These are phyloP conservation scores for Neofusicoccum sp. DNA, from an alignment of 2,329 filamentous ascomycete species.

Conservation along the genomic window DNA sequence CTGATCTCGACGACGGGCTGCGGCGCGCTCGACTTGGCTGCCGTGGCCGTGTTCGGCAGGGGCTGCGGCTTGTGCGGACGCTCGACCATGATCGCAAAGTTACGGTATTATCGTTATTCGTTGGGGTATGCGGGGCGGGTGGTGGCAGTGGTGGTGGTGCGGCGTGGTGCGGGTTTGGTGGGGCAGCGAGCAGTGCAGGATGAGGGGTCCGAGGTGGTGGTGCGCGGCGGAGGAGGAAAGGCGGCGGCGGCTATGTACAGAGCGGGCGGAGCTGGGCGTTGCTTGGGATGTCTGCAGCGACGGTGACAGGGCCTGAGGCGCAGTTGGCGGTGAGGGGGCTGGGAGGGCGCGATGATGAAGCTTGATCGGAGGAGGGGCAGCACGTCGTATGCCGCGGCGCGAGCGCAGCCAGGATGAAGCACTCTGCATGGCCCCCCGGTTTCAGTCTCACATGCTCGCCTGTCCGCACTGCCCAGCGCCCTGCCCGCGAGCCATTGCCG, in stretches of 20 bases:
- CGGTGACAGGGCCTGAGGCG: not conserved
- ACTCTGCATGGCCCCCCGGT: conserved; percentile 14
- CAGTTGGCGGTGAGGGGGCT: conserved; percentile 6
- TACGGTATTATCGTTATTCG: not conserved
- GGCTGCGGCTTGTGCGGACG: conserved; percentile 72
- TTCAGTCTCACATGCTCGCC: conserved; percentile 17
- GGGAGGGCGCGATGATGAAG: not conserved
- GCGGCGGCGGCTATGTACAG: conserved; percentile 2
- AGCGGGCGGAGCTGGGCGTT: no score
- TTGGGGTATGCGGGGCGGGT: not conserved
- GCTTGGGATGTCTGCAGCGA: not conserved
- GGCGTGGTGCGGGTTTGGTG: conserved; percentile 12
- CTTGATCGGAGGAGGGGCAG: conserved; percentile 20
- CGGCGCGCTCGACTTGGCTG: conserved; percentile 63
- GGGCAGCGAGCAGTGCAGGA: conserved; percentile 1
- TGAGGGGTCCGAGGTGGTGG: not conserved
- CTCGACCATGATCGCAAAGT: conserved; percentile 65
- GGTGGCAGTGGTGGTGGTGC: not conserved
- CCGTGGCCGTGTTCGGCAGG: conserved; percentile 64
- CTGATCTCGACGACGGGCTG: conserved; percentile 78
- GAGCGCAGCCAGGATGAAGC: conserved; percentile 16
- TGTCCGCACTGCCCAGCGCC: not conserved
- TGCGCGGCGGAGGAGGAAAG: not conserved
- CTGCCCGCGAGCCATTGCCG: not conserved
- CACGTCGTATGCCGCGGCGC: conserved; percentile 2